A percentile compares a stretch with the other conserved stretches of the same genome.
Conservation (phyloP, 1,284 basidiomycete species). For the Caloboletus firmus region DNA sequence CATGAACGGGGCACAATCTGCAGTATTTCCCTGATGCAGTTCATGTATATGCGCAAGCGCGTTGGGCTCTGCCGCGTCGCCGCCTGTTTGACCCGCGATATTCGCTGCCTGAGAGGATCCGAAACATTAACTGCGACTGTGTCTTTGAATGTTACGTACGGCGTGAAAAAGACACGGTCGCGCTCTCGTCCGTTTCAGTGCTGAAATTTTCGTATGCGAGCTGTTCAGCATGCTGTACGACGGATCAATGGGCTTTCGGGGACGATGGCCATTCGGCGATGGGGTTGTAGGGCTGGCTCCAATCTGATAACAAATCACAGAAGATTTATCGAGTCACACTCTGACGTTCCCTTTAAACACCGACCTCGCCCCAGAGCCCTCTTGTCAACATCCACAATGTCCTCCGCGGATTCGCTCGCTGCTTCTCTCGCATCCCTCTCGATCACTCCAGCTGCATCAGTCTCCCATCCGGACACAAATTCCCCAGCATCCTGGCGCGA, state of each 20-base stretch:
- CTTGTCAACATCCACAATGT: constrained; percentile 20
- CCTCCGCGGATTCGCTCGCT: constrained; percentile 17
- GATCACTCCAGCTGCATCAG: constrained; percentile 50
- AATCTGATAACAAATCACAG: constrained; percentile 24
- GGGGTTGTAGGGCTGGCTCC: constrained; percentile 9
- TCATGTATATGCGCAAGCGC: constrained; percentile 3
- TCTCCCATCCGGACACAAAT: constrained; percentile 55
- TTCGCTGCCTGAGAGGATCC: neutral
- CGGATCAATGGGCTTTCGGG: constrained; percentile 26
- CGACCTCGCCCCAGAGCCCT: constrained; percentile 1
- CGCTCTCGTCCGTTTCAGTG: constrained; percentile 4
- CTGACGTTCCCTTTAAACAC: constrained; percentile 25
- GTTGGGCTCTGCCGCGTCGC: neutral
- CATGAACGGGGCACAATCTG: neutral
- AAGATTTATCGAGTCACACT: constrained; percentile 30
- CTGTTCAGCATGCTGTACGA: constrained; percentile 25
- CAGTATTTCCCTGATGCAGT: neutral
- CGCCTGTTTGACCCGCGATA: neutral
- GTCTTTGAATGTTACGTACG: constrained; percentile 11
- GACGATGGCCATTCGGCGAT: constrained; percentile 7
- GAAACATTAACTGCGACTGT: too few species aligned
- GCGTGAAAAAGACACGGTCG: constrained; percentile 10
- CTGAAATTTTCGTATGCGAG: constrained; percentile 32
- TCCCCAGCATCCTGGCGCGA: constrained; percentile 72
- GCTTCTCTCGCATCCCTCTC: constrained; percentile 49